Evolutionary conservation across 495 filamentous ascomycete genomes (phyloP), one percentile per base, ranked within the genome.

Genomic region (Talaromyces adpressus): DNA sequence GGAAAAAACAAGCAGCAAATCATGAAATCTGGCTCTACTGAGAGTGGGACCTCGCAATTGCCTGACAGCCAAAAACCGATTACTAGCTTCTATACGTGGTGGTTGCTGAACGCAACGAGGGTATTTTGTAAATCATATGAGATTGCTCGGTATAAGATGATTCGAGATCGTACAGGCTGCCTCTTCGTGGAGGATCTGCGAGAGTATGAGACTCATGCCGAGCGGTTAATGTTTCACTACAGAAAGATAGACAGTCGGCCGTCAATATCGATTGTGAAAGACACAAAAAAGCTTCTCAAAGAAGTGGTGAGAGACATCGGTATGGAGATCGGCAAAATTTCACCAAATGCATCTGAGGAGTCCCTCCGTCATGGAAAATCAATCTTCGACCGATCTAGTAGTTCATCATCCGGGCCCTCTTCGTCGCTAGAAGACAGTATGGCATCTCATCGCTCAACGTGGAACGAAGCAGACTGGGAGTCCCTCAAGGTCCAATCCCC

Each of bases 301-400:
- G 67, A 72, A 12, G 73, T 81, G 3, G 69, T 88, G 52, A 73
- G 71, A 8, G 79, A 67, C 16, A 87, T 91, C 34, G 78, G 82
- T 60, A 72, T 69, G 6, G 81, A 86, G 67, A 87, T 91, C 45
- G 82, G 85, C 16, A 72, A 77, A 25, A 76, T 84, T 32, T 73
- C 82, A 16, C 74, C 82, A 68, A 81, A 70, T 66, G 78, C 72
- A 59, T 84, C 73, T 58, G 79, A 76, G 66, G 77, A 81, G 54
- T 79, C 72, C 41, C 70, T 80, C 12, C 78, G 74, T 3, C 79
- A 74, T 5, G 80, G 85, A 41, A 79, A 82, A 3, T 91, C 89
- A 0, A 86, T 92, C 4, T 92, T 92, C 66, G 88, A 91, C 68
- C 80, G 87, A 20, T 84, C 86, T 1, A 90, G 85, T 62, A 89